phyloP scores from a whole-genome alignment of 2,329 filamentous ascomycete genomes.

The Neofusicoccum parvum region DNA sequence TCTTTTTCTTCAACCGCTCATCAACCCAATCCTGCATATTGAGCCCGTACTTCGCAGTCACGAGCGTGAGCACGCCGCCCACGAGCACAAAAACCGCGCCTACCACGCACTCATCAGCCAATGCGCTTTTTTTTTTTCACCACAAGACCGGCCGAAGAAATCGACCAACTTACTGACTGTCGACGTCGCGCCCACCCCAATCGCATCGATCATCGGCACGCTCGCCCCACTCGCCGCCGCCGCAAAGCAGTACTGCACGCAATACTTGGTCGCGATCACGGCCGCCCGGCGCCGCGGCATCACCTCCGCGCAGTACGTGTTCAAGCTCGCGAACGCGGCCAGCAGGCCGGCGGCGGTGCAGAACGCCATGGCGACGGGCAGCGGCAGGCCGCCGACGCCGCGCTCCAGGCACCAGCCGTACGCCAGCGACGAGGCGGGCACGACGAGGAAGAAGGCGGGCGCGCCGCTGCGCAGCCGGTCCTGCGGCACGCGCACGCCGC shows the following conservation, averaged over 20 bases:
- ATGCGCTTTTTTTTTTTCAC: no score
- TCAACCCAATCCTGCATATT: conserved; percentile 26
- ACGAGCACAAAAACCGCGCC: conserved; percentile 23
- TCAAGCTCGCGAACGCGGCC: conserved; percentile 43
- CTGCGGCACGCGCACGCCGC: conserved; percentile 26
- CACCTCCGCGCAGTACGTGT: conserved; percentile 44
- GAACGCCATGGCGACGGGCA: conserved; percentile 40
- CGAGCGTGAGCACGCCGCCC: conserved; percentile 24
- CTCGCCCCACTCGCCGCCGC: conserved; percentile 30
- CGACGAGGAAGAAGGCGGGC: conserved; percentile 32
- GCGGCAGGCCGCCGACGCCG: conserved; percentile 36
- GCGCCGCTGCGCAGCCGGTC: conserved; percentile 30
- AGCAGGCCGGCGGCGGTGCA: conserved; percentile 40
- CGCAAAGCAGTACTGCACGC: conserved; percentile 35
- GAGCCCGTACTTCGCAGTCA: conserved; percentile 23
- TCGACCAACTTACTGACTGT: conserved; percentile 23
- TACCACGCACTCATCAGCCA: not conserved
- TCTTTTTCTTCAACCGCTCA: not conserved
- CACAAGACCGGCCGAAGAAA: no score
- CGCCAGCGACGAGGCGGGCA: conserved; percentile 36
- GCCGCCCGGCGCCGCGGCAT: conserved; percentile 29
- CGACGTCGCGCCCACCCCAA: conserved; percentile 30
- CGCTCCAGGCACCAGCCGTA: conserved; percentile 43
- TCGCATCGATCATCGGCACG: conserved; percentile 32
- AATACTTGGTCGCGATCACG: conserved; percentile 36